A percentile compares a stretch with the other conserved stretches of the same genome.
Conservation (phyloP, 163 green algal genomes). For the Trebouxiophyceae sp. region DNA sequence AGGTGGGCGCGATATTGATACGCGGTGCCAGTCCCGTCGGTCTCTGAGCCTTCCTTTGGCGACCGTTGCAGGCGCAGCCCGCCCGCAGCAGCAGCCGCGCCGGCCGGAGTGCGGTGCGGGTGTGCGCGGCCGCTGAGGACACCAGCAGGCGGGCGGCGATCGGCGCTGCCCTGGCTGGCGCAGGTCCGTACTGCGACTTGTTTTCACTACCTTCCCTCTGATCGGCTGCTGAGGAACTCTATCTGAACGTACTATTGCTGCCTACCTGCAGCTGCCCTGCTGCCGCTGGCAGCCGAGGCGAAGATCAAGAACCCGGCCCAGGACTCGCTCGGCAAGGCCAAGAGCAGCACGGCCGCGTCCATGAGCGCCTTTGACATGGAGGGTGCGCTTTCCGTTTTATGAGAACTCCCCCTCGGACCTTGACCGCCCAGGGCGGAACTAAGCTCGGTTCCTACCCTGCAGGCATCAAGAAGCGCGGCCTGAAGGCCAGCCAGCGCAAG, state of each 20-base stretch:
- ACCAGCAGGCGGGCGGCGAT: neutral
- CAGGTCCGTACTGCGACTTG: neutral
- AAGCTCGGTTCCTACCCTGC: too few relatives aligned
- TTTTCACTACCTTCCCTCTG: neutral
- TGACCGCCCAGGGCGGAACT: too few relatives aligned
- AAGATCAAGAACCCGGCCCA: constrained; percentile 1
- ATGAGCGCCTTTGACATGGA: neutral
- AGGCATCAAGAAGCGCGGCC: constrained; percentile 5
- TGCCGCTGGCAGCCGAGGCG: neutral
- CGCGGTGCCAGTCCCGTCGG: too few relatives aligned
- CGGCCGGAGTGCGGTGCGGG: neutral
- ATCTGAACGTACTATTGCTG: too few relatives aligned
- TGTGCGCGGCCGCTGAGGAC: neutral
- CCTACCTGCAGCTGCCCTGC: too few relatives aligned
- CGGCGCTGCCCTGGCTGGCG: neutral
- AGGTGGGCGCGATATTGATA: too few relatives aligned
- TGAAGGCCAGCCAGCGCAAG: constrained; percentile 6
- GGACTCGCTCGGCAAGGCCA: neutral
- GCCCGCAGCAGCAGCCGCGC: too few relatives aligned
- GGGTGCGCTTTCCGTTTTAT: too few relatives aligned
- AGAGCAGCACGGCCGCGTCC: neutral
- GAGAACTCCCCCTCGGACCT: too few relatives aligned
- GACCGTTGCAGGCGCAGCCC: too few relatives aligned
- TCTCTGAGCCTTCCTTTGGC: too few relatives aligned
- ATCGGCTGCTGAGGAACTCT: neutral